phyloP scores from a whole-genome alignment of 2,329 filamentous ascomycete species.

The Trichoderma lentiforme region DNA sequence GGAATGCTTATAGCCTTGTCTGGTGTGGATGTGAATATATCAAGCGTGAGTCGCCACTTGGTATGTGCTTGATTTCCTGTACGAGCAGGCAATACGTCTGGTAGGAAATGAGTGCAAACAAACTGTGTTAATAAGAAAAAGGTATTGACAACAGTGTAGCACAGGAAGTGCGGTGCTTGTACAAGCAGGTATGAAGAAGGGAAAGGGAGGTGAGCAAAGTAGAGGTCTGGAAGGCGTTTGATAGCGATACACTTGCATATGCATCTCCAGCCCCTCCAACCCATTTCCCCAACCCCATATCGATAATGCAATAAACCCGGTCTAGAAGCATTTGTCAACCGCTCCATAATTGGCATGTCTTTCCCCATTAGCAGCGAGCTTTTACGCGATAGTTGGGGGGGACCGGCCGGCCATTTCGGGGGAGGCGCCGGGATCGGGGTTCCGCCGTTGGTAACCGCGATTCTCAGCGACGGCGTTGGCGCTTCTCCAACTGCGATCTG shows the following conservation, averaged over 20 bases:
- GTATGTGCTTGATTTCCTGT: background rate
- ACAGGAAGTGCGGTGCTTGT: background rate
- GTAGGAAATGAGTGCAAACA: background rate
- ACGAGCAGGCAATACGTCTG: background rate
- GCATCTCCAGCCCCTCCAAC: background rate
- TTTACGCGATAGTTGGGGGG: constrained; percentile 6
- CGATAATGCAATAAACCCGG: constrained; percentile 4
- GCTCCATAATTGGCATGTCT: constrained; percentile 1
- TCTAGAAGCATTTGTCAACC: constrained; percentile 12
- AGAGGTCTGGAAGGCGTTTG: background rate
- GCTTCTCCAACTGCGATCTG: background rate
- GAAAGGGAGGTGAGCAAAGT: constrained; percentile 3
- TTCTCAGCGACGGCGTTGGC: background rate
- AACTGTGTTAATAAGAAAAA: background rate
- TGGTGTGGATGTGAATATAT: background rate
- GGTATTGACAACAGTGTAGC: background rate
- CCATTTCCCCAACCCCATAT: background rate
- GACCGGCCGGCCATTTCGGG: background rate
- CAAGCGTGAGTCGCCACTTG: background rate
- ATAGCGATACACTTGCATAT: constrained; percentile 6
- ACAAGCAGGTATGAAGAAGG: background rate
- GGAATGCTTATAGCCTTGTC: background rate
- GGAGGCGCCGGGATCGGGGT: constrained; percentile 19
- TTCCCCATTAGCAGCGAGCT: background rate
- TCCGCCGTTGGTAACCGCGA: constrained; percentile 18